Base-by-base conservation (phyloP, 1,284 basidiomycete species). In the Ustilago sp. region DNA sequence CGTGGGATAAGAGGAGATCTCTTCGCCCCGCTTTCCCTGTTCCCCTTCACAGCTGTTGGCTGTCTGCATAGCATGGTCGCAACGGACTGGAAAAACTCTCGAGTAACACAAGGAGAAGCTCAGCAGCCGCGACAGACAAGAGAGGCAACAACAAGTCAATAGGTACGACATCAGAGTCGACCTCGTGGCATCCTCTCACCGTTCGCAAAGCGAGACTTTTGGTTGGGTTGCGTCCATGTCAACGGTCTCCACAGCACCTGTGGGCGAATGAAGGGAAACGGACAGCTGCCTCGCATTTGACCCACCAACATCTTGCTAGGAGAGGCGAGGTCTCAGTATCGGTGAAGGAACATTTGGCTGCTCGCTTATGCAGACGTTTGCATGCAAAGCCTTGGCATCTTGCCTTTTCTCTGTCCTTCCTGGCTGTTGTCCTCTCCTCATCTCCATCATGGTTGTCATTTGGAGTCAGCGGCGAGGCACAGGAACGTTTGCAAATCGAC, bases 311-410 rank as follows among this genome's bases (percentile, higher is more conserved):
- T 17, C 11, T 41, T 41, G 39, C 15, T 5, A 15, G 35, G 52
- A 13, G 8, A 32, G 48, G 48, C 48, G n/a, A 4, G 28, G 31
- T 23, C 6, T 8, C 48, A n/a, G 48, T 50, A 12, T 50, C n/a
- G 0, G 3, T 28, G 1, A 23, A 48, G n/a, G 1, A 1, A n/a
- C 12, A 41, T 12, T 17, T 15, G 39, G 13, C 17, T n/a, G 17
- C 17, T 45, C 43, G 43, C 43, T 45, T 45, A 45, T 45, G 43
- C 43, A 23, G 1, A 7, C 43, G 36, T 45, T 7, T 45, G 43
- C 43, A 45, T 11, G n/a, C 13, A 9, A 56, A 41, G 54, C 31
- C 54, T 56, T 56, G 54, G 54, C 36, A 56, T 43, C 15, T 43
- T 19, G 19, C n/a, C 17, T 43, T 43, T 38, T 23, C 28, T 15